Percentiles rank a stretch among this genome's conserved stretches.
Conservation (phyloP, 2,329 filamentous ascomycete genomes). For the Aspergillus japonicus region DNA sequence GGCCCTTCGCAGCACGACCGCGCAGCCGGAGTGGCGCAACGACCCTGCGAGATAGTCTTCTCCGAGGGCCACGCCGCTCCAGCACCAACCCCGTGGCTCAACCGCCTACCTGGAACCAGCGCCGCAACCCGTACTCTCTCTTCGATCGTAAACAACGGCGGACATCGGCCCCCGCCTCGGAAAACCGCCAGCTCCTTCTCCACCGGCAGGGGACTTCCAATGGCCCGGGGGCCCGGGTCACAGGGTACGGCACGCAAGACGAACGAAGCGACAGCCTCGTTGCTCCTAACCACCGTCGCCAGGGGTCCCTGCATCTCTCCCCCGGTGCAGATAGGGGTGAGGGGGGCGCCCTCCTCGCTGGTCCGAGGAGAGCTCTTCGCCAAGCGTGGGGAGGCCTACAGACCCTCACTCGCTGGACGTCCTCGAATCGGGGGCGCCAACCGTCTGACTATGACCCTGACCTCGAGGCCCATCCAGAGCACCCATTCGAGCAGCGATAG, state of each 20-base stretch:
- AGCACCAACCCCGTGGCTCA: slow-evolving; percentile 21
- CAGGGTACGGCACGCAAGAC: slow-evolving; percentile 30
- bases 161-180: slow-evolving; percentile 28
- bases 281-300: slow-evolving; percentile 1
- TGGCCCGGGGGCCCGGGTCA: slow-evolving; percentile 14
- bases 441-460: slow-evolving; percentile 7
- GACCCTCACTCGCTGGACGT: slow-evolving; percentile 27
- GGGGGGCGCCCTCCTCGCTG: slow-evolving; percentile 23
- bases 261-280: slow-evolving; percentile 9
- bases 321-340: slow-evolving; percentile 2
- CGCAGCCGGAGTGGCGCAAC: slow-evolving; percentile 26
- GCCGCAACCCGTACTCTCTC: slow-evolving; percentile 17
- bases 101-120: slow-evolving; percentile 22
- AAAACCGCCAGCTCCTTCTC: slow-evolving; percentile 19
- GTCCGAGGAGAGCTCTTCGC: slow-evolving; percentile 27
- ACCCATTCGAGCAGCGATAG: not conserved
- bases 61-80: slow-evolving; percentile 25
- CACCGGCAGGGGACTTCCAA: slow-evolving; percentile 35
- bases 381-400: slow-evolving; percentile 27
- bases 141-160: slow-evolving; percentile 20
- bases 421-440: slow-evolving; percentile 5
- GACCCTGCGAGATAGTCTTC: slow-evolving; percentile 14
- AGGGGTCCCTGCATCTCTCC: not conserved
- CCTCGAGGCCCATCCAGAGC: slow-evolving; percentile 11
- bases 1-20: slow-evolving; percentile 18